Percentiles rank a stretch among this genome's conserved stretches.
These are phyloP conservation scores for Saccharomycopsis sp. DNA, from an alignment of 805 yeast species.

Conservation along the genomic window DNA sequence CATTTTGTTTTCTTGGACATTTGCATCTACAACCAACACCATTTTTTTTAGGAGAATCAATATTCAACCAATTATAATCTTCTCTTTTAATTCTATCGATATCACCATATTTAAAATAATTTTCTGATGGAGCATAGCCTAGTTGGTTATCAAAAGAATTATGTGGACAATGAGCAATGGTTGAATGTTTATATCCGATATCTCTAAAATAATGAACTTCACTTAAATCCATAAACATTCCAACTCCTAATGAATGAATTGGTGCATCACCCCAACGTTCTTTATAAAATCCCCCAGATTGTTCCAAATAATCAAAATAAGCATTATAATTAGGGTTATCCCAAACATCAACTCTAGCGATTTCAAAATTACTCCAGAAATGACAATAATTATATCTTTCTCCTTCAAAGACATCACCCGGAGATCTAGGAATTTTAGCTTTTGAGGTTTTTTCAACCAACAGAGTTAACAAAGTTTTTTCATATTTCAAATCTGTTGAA, in stretches of 20 bases:
- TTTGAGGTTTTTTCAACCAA: constrained; percentile 31
- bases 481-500: constrained; percentile 18
- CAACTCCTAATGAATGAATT: constrained; percentile 79
- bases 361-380: constrained; percentile 91
- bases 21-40: constrained; percentile 83
- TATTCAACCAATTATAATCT: constrained; percentile 21
- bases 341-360: constrained; percentile 74
- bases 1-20: constrained; percentile 49
- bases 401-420: constrained; percentile 50
- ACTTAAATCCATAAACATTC: constrained; percentile 53
- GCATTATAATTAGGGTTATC: constrained; percentile 50
- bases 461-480: constrained; percentile 26
- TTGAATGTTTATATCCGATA: constrained; percentile 79
- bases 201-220: constrained; percentile 89
- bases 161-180: constrained; percentile 74
- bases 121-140: constrained; percentile 29
- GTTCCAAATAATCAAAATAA: constrained; percentile 61
- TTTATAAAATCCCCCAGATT: constrained; percentile 70
- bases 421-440: constrained; percentile 23
- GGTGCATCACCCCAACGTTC: constrained; percentile 99
- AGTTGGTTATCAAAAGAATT: constrained; percentile 47
- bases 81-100: constrained; percentile 27
- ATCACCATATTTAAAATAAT: constrained; percentile 26
- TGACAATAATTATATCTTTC: constrained; percentile 73
- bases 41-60: constrained; percentile 27